Percentiles rank a stretch among this genome's conserved stretches.
Conservation (phyloP, 148 eudicot genomes). For the Oxyria digyna region DNA sequence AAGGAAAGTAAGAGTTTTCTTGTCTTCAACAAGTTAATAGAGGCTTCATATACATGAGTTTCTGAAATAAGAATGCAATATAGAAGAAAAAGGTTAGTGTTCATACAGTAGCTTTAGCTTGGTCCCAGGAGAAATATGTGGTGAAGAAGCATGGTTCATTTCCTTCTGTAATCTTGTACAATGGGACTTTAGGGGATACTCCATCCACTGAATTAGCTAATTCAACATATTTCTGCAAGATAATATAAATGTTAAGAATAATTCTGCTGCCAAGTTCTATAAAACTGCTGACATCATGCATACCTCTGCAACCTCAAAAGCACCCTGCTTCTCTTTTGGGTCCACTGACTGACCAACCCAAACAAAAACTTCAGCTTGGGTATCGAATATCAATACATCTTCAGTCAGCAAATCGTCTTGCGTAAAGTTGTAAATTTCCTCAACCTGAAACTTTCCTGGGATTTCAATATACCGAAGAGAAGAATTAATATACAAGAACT, state of each 20-base stretch:
- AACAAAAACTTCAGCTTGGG: slow-evolving; percentile 86
- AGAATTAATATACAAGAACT: slow-evolving; percentile 13
- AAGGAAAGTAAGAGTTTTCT: background rate
- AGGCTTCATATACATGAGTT: background rate
- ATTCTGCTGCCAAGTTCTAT: background rate
- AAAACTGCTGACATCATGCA: background rate
- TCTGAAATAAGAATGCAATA: background rate
- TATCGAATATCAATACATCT: slow-evolving; percentile 86
- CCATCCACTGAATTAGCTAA: slow-evolving; percentile 75
- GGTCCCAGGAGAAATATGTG: slow-evolving; percentile 85
- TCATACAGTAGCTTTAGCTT: slow-evolving; percentile 83
- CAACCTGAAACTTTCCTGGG: slow-evolving; percentile 91
- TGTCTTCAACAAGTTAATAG: background rate
- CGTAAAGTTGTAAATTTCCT: slow-evolving; percentile 81
- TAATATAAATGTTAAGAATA: slow-evolving; percentile 2
- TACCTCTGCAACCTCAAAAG: slow-evolving; percentile 89
- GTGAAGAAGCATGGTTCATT: slow-evolving; percentile 98
- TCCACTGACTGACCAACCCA: slow-evolving; percentile 97
- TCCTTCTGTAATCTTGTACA: slow-evolving; percentile 85
- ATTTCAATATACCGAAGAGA: slow-evolving; percentile 18
- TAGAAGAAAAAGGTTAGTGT: background rate
- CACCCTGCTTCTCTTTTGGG: slow-evolving; percentile 76
- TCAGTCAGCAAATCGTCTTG: slow-evolving; percentile 98
- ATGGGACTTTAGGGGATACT: slow-evolving; percentile 57
- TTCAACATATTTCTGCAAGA: slow-evolving; percentile 71